Base-by-base conservation (phyloP, 169 alveolate species). In the Theileria equi region DNA sequence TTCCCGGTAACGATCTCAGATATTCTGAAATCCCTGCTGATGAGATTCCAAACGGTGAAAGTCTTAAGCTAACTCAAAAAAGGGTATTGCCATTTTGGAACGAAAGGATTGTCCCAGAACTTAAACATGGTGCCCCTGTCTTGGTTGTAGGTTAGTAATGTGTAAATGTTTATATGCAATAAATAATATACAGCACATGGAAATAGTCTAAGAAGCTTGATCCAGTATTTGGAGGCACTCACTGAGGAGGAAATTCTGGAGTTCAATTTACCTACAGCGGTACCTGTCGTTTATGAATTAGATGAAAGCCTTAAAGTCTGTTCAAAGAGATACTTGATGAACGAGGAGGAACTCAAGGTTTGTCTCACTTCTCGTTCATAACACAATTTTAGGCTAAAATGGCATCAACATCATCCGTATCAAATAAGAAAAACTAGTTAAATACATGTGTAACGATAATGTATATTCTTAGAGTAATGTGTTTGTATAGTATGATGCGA, bases 231-330 rank as follows among this genome's bases (percentile, higher is more conserved):
- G 36, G 98, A 95, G 78, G 84, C 87, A 49, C 90, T 96, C 91
- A 87, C 91, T 38, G 98, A 95, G 38, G 95, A 91, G 29, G 98
- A 93, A 28, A 92, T 97, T 44, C 82, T 95, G 32, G 95, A 91
- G 70, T 81, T 95, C 34, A 96, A 97, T 84, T 94, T 97, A 36
- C 99, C 99, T 11, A 96, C 99, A 25, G 98, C 97, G 3, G 95
- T 95, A 29, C 99, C 99, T 13, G 89, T 97, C 19, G 96, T 95
- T 16, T 94, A 94, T 80, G 98, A 95, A 65, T 91, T 97, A 35
- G 95, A 96, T 84, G 91, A 89, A 38, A 82, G 93, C 50, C 76
- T 95, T 48, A 90, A 93, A 59, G 93, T 96, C 8, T 60, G 82
- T 28, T 92, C 90, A 65, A 92, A 95, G 41, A 94, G 94, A 88